Conservation (phyloP, 2,329 filamentous ascomycete species). For the Venturia carpophila region DNA sequence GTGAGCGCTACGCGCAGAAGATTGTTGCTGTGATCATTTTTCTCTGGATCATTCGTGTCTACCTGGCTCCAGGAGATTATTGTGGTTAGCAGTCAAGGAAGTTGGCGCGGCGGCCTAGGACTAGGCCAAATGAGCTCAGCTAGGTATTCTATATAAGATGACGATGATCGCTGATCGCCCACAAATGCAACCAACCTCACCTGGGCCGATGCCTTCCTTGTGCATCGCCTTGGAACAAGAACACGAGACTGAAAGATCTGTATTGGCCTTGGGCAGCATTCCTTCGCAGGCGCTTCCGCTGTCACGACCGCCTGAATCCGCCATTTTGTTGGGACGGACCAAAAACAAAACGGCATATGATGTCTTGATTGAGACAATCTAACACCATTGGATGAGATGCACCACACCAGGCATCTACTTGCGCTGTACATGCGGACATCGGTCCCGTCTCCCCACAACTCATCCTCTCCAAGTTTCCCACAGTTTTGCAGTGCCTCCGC, state of each 20-base stretch:
- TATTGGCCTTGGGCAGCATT: no score
- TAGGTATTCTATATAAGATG: background rate
- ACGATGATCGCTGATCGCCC: background rate
- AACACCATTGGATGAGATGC: background rate
- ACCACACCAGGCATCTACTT: background rate
- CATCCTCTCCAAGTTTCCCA: no score
- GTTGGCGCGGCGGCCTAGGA: background rate
- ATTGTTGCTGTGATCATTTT: background rate
- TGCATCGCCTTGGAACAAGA: background rate
- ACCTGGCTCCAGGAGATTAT: background rate
- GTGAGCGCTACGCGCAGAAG: conserved; percentile 9
- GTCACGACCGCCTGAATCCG: no score
- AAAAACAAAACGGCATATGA: background rate
- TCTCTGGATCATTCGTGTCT: background rate
- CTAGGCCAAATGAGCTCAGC: background rate
- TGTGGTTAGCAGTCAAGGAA: background rate
- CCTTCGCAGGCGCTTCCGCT: no score
- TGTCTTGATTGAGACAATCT: background rate
- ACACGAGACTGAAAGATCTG: no score
- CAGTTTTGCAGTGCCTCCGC: no score
- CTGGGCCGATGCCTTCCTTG: background rate
- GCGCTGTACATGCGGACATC: no score
- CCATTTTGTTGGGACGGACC: background rate
- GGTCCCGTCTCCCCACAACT: no score
- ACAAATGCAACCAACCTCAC: background rate